A percentile compares a stretch with the other conserved stretches of the same genome.
phyloP scores from a whole-genome alignment of 345 rosid species.

The Arabidopsis arenosa region DNA sequence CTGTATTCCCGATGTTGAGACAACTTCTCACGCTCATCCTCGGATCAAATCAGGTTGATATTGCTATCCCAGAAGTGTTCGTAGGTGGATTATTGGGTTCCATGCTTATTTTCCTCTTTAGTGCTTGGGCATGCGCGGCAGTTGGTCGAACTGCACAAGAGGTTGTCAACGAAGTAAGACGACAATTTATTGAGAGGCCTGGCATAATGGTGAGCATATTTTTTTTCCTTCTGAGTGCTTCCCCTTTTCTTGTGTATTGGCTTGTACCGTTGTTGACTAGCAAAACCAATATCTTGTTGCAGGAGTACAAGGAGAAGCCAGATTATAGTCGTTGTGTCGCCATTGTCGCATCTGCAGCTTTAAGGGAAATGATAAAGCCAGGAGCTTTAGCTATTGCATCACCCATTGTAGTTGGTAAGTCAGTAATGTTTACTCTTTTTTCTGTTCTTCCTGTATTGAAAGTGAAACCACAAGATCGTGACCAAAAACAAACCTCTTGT shows the following conservation, averaged over 20 bases:
- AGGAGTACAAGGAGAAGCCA: constrained; percentile 98
- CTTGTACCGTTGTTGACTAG: constrained; percentile 21
- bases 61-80: constrained; percentile 95
- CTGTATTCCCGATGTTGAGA: constrained; percentile 7
- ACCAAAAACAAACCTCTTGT: constrained; percentile 24
- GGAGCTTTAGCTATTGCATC: constrained; percentile 94
- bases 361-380: constrained; percentile 98
- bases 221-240: not conserved
- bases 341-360: constrained; percentile 93
- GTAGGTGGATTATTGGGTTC: constrained; percentile 95
- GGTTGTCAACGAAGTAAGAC: constrained; percentile 98
- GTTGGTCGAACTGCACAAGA: constrained; percentile 99
- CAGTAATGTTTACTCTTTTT: constrained; percentile 7
- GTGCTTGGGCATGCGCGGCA: constrained; percentile 97
- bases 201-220: constrained; percentile 84
- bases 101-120: constrained; percentile 93
- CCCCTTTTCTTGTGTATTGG: constrained; percentile 12
- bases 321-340: constrained; percentile 99
- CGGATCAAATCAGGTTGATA: constrained; percentile 73
- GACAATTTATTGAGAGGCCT: constrained; percentile 98
- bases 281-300: constrained; percentile 30
- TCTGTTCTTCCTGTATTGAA: not conserved
- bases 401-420: constrained; percentile 80
- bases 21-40: constrained; percentile 29
- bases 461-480: constrained; percentile 15